Evolutionary conservation across 1,284 basidiomycete genomes (phyloP).

Genomic region (Waitea zeae): DNA sequence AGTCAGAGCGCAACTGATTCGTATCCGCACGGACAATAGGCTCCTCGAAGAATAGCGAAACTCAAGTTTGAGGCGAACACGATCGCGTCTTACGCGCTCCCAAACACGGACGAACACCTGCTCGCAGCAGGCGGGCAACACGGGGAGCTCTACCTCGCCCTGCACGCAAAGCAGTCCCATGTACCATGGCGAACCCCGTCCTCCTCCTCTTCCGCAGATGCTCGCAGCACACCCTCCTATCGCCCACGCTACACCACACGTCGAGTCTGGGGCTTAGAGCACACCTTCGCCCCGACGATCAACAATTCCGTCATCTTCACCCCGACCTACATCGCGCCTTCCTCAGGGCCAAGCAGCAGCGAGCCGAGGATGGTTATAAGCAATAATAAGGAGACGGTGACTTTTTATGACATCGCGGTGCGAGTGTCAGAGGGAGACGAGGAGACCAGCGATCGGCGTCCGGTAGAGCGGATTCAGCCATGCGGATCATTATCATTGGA

Average conservation of each 20-base stretch:
- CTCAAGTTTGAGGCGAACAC: slow-evolving; percentile 52
- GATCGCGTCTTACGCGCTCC: slow-evolving; percentile 42
- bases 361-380: slow-evolving; percentile 66
- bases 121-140: slow-evolving; percentile 73
- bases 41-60: slow-evolving; percentile 30
- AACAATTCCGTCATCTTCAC: slow-evolving; percentile 73
- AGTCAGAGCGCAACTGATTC: slow-evolving; percentile 6
- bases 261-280: slow-evolving; percentile 38
- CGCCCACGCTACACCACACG: no score
- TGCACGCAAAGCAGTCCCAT: slow-evolving; percentile 17
- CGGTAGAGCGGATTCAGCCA: slow-evolving; percentile 15
- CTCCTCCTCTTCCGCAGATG: no score
- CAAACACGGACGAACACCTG: slow-evolving; percentile 26
- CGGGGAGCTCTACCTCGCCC: slow-evolving; percentile 59
- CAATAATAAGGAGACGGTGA: slow-evolving; percentile 70
- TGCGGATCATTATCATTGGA: slow-evolving; percentile 40
- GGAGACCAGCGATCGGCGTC: slow-evolving; percentile 9
- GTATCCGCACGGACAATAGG: slow-evolving; percentile 14
- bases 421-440: no score
- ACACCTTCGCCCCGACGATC: slow-evolving; percentile 46
- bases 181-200: slow-evolving; percentile 9
- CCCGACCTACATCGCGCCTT: slow-evolving; percentile 35
- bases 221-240: no score
- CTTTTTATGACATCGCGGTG: slow-evolving; percentile 55
- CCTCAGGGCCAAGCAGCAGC: no score